A percentile compares a stretch with the other conserved stretches of the same genome.
Conservation (phyloP, 2,329 filamentous ascomycete species). For the Dactylellina leptospora region DNA sequence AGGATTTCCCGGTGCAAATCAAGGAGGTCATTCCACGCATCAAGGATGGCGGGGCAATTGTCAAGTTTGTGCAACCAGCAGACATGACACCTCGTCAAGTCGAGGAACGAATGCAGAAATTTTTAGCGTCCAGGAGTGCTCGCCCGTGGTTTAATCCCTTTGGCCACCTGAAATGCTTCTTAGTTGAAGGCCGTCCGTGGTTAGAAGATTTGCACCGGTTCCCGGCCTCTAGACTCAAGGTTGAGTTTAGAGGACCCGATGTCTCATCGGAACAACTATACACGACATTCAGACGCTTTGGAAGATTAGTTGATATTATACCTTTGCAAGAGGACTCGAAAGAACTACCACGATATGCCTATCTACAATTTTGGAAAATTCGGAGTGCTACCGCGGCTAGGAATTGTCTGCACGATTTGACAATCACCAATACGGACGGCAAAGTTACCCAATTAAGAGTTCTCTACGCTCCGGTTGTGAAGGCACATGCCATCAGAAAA, state of each 20-base stretch:
- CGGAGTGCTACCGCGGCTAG: slow-evolving; percentile 85
- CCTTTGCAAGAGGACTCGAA: slow-evolving; percentile 88
- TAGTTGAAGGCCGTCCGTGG: slow-evolving; percentile 89
- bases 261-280: slow-evolving; percentile 87
- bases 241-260: slow-evolving; percentile 85
- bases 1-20: slow-evolving; percentile 67
- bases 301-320: slow-evolving; percentile 85
- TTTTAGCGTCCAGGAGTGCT: slow-evolving; percentile 74
- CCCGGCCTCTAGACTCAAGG: slow-evolving; percentile 76
- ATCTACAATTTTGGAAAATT: slow-evolving; percentile 76
- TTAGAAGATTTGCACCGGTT: slow-evolving; percentile 88
- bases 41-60: slow-evolving; percentile 91
- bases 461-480: slow-evolving; percentile 81
- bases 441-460: slow-evolving; percentile 74
- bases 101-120: slow-evolving; percentile 69
- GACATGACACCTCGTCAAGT: slow-evolving; percentile 65
- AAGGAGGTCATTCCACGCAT: slow-evolving; percentile 83
- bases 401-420: slow-evolving; percentile 89
- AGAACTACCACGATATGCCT: slow-evolving; percentile 79
- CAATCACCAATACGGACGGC: slow-evolving; percentile 71
- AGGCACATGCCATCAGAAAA: slow-evolving; percentile 80
- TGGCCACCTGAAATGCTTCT: slow-evolving; percentile 72
- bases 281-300: slow-evolving; percentile 85
- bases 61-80: slow-evolving; percentile 75
- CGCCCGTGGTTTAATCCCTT: slow-evolving; percentile 93